These are phyloP conservation scores for Hypoxylon sp. DNA, from an alignment of 2,329 filamentous ascomycete genomes.

Conservation along the genomic window DNA sequence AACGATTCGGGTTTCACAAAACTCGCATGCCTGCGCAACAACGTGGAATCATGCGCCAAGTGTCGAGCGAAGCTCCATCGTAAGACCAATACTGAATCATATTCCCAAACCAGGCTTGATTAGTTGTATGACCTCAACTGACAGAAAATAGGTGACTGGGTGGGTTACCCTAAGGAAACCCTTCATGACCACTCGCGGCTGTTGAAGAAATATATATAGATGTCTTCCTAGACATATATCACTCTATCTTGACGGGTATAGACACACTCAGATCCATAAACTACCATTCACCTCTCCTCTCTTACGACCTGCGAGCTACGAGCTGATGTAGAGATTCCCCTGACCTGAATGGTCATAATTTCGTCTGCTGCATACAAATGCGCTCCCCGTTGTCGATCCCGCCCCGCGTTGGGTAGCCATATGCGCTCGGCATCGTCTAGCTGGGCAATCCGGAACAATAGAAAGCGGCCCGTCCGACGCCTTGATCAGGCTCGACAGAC, in stretches of 20 bases:
- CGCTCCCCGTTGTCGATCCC: conserved; percentile 29
- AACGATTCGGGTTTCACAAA: too few species aligned
- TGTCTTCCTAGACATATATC: too few species aligned
- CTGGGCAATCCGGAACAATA: conserved; percentile 38
- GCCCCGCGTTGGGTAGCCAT: conserved; percentile 32
- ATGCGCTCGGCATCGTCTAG: conserved; percentile 35
- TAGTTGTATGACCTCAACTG: conserved; percentile 18
- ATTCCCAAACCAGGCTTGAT: conserved; percentile 9
- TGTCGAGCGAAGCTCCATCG: conserved; percentile 5
- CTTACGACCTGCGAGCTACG: not conserved
- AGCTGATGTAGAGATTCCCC: not conserved
- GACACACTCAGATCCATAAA: not conserved
- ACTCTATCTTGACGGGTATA: not conserved
- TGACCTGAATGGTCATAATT: not conserved
- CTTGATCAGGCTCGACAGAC: conserved; percentile 1
- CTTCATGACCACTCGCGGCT: not conserved
- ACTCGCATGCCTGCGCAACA: not conserved
- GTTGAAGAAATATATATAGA: not conserved
- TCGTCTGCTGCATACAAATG: conserved; percentile 4
- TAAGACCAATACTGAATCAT: conserved; percentile 16
- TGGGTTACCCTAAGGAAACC: not conserved
- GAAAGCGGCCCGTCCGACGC: conserved; percentile 10
- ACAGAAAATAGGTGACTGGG: too few species aligned
- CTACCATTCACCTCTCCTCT: not conserved
- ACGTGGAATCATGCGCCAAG: conserved; percentile 21